Conservation (phyloP, 2,329 filamentous ascomycete genomes). For the Exserohilum turcica region DNA sequence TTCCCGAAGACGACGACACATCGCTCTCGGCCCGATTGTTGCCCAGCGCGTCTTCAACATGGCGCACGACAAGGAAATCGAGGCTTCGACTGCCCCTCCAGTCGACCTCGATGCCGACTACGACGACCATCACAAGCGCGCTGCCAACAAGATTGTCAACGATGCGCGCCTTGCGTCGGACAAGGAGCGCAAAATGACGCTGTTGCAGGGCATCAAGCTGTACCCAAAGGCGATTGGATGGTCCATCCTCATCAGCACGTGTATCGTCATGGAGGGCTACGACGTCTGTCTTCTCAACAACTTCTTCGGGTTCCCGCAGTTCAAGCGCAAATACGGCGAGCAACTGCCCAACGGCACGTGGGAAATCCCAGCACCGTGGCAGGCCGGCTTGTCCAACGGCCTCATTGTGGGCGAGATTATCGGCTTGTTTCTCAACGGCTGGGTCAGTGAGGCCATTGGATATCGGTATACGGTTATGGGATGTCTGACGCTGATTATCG, state of each 20-base stretch:
- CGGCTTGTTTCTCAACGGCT: conserved; percentile 55
- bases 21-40: conserved; percentile 6
- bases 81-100: conserved; percentile 17
- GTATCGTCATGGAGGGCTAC: conserved; percentile 90
- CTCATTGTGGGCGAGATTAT: conserved; percentile 55
- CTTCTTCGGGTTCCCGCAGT: conserved; percentile 64
- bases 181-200: conserved; percentile 57
- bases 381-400: conserved; percentile 55
- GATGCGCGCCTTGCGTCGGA: conserved; percentile 54
- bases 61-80: conserved; percentile 32
- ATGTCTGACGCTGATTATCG: conserved; percentile 50
- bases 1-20: not conserved
- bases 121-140: conserved; percentile 28
- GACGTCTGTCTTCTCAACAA: conserved; percentile 82
- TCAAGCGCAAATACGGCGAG: conserved; percentile 55
- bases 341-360: conserved; percentile 48
- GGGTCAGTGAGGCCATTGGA: conserved; percentile 53
- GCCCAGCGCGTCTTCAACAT: not conserved
- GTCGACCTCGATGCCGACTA: conserved; percentile 21
- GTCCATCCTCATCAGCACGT: conserved; percentile 86
- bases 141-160: conserved; percentile 42
- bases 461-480: conserved; percentile 54
- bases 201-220: conserved; percentile 75
- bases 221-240: conserved; percentile 88
- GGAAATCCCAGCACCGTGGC: conserved; percentile 54